Evolutionary conservation across 2,329 filamentous ascomycete species (phyloP), one percentile per base, ranked within the genome.

Genomic region (Diaporthe ilicicola): DNA sequence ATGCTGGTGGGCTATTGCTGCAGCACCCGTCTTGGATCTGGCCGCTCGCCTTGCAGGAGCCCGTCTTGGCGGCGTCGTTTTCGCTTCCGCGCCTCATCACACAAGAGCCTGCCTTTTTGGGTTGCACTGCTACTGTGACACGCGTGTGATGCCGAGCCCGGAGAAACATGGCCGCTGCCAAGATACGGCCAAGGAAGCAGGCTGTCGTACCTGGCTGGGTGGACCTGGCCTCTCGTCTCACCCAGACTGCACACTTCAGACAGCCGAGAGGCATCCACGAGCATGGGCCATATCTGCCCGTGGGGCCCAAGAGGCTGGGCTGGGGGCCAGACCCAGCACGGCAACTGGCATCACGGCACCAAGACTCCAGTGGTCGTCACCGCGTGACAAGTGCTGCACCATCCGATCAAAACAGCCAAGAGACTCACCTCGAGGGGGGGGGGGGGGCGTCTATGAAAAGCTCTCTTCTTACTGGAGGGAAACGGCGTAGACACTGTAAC

Each of bases 11-110:
- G 37, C 29, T 19, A 17, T 17, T 32, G 50, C 48, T 51, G 27
- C 22, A 22, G 29, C 32, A 32, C n/a, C 19, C 32, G 22, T 24
- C 53, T 27, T 22, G 19, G 12, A 19, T 10, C 24, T 44, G 56
- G 39, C 56, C 56, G 56, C 56, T 61, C 56, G 39, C 55, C 56
- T 46, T 61, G 24, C n/a, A n/a, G n/a, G 22, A 61, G 29, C 24
- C 24, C 55, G 55, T 46, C 55, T 46, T 61, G 55, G 55, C 55
- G 44, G 39, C 39, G 24, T 46, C 39, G 56, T 61, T 34, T 48
- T 62, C 42, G 56, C 42, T 62, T 34, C 27, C 42, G 42, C 56
- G 42, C 29, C 51, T 29, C 12, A 32, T 39, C 32, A 56, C 54
- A 56, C 54, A 5, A 4, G 32, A 56, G 53, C 39, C 54, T 19